Evolutionary conservation across 495 filamentous ascomycete species (phyloP).

Genomic region (Tetracladium marchalianum): DNA sequence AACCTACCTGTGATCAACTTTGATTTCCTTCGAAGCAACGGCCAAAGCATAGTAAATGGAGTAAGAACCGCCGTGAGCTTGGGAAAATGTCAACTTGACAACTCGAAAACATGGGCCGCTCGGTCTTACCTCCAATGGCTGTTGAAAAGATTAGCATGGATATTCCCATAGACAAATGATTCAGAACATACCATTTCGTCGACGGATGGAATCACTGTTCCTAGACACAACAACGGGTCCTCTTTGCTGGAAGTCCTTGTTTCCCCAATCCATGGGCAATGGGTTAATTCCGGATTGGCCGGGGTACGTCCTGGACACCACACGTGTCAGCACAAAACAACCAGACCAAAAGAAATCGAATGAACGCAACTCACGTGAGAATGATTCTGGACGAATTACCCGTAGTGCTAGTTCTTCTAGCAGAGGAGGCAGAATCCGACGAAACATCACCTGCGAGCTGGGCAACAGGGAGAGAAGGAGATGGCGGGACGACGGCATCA

Average conservation of each 20-base stretch:
- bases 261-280: constrained; percentile 79
- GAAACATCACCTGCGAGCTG: constrained; percentile 12
- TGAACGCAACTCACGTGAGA: constrained; percentile 32
- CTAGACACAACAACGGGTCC: constrained; percentile 91
- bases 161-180: constrained; percentile 1
- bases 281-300: constrained; percentile 91
- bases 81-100: constrained; percentile 1
- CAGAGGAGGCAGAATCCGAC: constrained; percentile 11
- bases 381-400: constrained; percentile 55
- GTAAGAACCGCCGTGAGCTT: constrained; percentile 93
- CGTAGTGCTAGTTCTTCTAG: constrained; percentile 11
- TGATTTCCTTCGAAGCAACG: constrained; percentile 81
- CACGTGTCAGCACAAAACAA: constrained; percentile 8
- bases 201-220: constrained; percentile 61
- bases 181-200: constrained; percentile 64
- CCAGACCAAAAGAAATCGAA: not conserved
- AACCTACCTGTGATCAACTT: constrained; percentile 57
- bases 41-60: constrained; percentile 93
- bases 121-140: constrained; percentile 35
- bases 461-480: constrained; percentile 17
- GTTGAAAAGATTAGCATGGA: constrained; percentile 4
- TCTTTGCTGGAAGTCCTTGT: constrained; percentile 58
- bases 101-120: not conserved
- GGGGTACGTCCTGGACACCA: constrained; percentile 80
- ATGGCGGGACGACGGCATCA: constrained; percentile 13